Base-by-base conservation (phyloP, 1,139 yeast genomes). In the Hyphopichia wangnamkhiaoensis region DNA sequence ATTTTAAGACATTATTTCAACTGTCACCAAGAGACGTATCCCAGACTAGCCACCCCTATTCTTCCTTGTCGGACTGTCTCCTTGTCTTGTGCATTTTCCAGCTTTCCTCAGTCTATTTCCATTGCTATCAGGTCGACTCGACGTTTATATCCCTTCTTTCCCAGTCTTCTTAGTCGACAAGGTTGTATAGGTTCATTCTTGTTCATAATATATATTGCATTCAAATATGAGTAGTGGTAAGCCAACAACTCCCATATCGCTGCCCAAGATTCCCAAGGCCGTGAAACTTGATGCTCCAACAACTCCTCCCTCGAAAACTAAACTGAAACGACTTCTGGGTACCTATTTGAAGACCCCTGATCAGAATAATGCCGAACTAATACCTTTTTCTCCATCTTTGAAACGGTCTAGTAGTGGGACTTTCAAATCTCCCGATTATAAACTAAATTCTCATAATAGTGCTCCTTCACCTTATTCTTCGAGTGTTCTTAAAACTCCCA, bases 351-450 rank as follows among this genome's bases (percentile, higher is more conserved):
- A 56, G 34, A 68, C 74, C 4, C 74, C 74, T 1, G 73, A 67
- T 42, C 61, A 55, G 37, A 34, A 37, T 24, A 39, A 38, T 20
- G 37, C 29, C 2, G 21, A 29, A 4, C n/a, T 23, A 7, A 47
- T 70, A 24, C 75, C 75, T 33, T 63, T 64, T 41, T 64, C 74
- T 4, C 77, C 77, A 3, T 61, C 72, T 3, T 50, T 64, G 42
- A 71, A 71, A 43, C 46, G 76, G 16, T 53, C 61, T 31, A 63
- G 54, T 43, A 56, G 66, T 2, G 68, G 65, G 10, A 44, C 50
- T 32, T 53, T 55, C 38, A 58, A 59, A 46, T 58, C 67, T 8
- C 74, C 74, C 0, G 72, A 65, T 37, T 60, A 58, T 40, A 60
- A 53, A 43, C 44, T 61, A 18, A 53, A 54, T 35, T 45, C 54